phyloP scores from a whole-genome alignment of 306 rosid species.

The Hylodesmum podocarpum region DNA sequence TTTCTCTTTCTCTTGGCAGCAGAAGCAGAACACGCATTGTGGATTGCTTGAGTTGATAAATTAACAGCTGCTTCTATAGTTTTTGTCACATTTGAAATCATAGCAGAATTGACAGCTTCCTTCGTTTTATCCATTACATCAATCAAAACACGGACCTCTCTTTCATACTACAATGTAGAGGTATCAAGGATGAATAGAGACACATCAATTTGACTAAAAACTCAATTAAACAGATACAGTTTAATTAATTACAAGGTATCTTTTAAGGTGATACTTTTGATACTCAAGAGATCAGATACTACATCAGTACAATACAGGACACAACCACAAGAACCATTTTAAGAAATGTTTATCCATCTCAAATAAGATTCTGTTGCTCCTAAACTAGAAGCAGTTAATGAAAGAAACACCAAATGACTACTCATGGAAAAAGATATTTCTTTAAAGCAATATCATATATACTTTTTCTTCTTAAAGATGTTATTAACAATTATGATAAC shows the following conservation, averaged over 20 bases:
- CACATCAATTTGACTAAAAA: constrained; percentile 4
- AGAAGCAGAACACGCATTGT: constrained; percentile 25
- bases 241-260: not conserved
- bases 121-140: constrained; percentile 55
- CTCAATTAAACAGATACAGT: not conserved
- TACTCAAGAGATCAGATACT: constrained; percentile 4
- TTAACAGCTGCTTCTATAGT: constrained; percentile 51
- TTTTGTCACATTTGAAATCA: constrained; percentile 48
- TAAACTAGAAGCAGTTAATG: not conserved
- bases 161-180: constrained; percentile 58
- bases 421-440: not conserved
- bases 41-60: constrained; percentile 39
- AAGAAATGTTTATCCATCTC: constrained; percentile 9
- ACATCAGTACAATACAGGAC: not conserved
- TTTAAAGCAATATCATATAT: not conserved
- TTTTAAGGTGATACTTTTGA: not conserved
- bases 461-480: not conserved
- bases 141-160: constrained; percentile 31
- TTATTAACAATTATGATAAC: not conserved
- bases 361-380: constrained; percentile 1
- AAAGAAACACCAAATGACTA: not conserved
- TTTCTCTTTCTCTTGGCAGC: constrained; percentile 45
- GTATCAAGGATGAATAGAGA: not conserved
- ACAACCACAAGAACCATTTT: not conserved
- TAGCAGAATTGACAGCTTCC: constrained; percentile 41